phyloP scores from a whole-genome alignment of 2,329 filamentous ascomycete species.

The Ceratocystiopsis sp. region DNA sequence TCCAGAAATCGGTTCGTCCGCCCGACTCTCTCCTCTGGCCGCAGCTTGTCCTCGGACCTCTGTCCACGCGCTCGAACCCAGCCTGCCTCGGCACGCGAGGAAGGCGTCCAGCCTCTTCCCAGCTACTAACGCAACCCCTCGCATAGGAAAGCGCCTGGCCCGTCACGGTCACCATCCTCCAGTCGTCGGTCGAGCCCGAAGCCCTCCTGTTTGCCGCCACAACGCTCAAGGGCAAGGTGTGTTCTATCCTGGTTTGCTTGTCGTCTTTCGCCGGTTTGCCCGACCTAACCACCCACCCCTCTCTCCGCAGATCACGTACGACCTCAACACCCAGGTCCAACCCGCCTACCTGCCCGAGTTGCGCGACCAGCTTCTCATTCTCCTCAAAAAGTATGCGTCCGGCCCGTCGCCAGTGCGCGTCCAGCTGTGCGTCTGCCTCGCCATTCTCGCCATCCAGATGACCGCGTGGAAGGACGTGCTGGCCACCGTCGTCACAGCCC shows the following conservation, averaged over 20 bases:
- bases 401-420: conserved; percentile 75
- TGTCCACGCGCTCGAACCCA: neutral
- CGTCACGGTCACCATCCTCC: conserved; percentile 69
- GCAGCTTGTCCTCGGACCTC: neutral
- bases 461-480: conserved; percentile 88
- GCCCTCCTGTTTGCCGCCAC: conserved; percentile 92
- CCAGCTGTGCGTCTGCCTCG: conserved; percentile 87
- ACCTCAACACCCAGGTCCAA: conserved; percentile 71
- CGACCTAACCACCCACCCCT: conserved; percentile 1
- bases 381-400: conserved; percentile 64
- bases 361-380: conserved; percentile 65
- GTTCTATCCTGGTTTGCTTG: neutral
- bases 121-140: too few species aligned
- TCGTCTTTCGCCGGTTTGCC: conserved; percentile 6
- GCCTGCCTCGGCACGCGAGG: too few species aligned
- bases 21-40: neutral
- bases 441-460: conserved; percentile 93
- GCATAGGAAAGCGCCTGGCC: conserved; percentile 80
- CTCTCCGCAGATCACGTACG: conserved; percentile 68
- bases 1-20: conserved; percentile 84
- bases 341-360: conserved; percentile 56
- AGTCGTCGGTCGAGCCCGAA: conserved; percentile 64
- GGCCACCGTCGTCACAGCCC: conserved; percentile 57
- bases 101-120: too few species aligned
- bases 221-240: conserved; percentile 93